phyloP scores from a whole-genome alignment of 2,329 filamentous ascomycete species.

The Ascochyta fabae region DNA sequence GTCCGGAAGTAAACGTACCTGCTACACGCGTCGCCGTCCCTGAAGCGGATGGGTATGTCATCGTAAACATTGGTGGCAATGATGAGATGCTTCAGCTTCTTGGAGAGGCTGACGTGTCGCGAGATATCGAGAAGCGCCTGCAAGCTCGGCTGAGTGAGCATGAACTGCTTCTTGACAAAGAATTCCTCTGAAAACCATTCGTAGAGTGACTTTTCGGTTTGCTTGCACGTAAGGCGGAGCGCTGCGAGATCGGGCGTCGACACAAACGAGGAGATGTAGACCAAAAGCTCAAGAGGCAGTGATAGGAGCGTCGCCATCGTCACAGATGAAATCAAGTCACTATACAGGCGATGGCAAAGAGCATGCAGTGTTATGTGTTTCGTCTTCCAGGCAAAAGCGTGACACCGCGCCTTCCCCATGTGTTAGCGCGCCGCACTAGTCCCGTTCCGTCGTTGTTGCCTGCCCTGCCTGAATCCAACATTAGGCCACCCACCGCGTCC shows the following conservation, averaged over 20 bases:
- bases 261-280: constrained; percentile 59
- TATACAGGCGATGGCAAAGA: neutral
- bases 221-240: constrained; percentile 63
- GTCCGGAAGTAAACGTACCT: neutral
- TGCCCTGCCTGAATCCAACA: constrained; percentile 4
- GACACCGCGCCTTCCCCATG: constrained; percentile 7
- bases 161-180: constrained; percentile 71
- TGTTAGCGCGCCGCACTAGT: constrained; percentile 12
- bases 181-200: constrained; percentile 66
- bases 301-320: constrained; percentile 35
- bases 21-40: constrained; percentile 17
- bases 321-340: neutral
- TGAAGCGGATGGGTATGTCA: constrained; percentile 22
- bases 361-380: neutral
- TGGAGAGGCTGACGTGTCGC: constrained; percentile 46
- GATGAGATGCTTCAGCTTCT: constrained; percentile 57
- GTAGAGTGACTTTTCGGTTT: constrained; percentile 62
- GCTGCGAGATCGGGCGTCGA: constrained; percentile 62
- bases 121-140: constrained; percentile 57
- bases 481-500: constrained; percentile 5
- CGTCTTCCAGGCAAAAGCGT: constrained; percentile 10
- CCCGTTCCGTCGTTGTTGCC: constrained; percentile 12
- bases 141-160: constrained; percentile 65
- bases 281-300: constrained; percentile 65
- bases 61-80: constrained; percentile 53